phyloP scores from a whole-genome alignment of 1,139 yeast genomes.

The Diutina rugosa region DNA sequence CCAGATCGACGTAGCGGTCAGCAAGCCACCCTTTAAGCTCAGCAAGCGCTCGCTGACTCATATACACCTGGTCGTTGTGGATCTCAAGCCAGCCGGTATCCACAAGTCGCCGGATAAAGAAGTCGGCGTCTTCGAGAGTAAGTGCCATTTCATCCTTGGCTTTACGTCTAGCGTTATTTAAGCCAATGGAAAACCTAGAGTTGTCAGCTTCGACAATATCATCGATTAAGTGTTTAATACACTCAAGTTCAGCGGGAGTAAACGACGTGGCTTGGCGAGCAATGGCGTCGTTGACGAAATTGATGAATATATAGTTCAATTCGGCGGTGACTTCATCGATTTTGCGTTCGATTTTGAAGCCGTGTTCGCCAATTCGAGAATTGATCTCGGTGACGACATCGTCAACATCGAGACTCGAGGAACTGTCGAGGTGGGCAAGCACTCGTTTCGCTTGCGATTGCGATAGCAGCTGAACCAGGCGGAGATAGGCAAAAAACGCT shows the following conservation, averaged over 20 bases:
- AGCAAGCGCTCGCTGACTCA: constrained; percentile 25
- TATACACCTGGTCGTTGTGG: constrained; percentile 18
- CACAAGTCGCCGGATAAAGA: constrained; percentile 25
- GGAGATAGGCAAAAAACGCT: not conserved
- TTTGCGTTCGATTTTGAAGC: constrained; percentile 30
- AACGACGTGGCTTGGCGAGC: constrained; percentile 29
- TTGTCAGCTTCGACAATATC: constrained; percentile 20
- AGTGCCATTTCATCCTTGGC: constrained; percentile 13
- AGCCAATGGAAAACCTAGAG: constrained; percentile 16
- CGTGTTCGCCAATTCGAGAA: constrained; percentile 21
- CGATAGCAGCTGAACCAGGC: not conserved
- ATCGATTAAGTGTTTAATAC: constrained; percentile 37
- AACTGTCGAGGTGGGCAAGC: not conserved
- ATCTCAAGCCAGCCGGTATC: constrained; percentile 41
- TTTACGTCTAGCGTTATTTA: constrained; percentile 16
- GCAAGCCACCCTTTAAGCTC: constrained; percentile 35
- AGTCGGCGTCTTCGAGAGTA: constrained; percentile 19
- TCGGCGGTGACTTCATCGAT: constrained; percentile 24
- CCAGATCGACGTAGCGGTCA: constrained; percentile 31
- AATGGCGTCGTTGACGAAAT: constrained; percentile 25
- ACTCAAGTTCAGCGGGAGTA: constrained; percentile 33
- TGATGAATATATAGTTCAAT: constrained; percentile 26
- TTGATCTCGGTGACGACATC: constrained; percentile 23
- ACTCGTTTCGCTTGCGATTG: constrained; percentile 4
- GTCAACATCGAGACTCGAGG: not conserved